Base-by-base conservation (phyloP, 768 basidiomycete genomes). In the Gloeostereum incarnatum region DNA sequence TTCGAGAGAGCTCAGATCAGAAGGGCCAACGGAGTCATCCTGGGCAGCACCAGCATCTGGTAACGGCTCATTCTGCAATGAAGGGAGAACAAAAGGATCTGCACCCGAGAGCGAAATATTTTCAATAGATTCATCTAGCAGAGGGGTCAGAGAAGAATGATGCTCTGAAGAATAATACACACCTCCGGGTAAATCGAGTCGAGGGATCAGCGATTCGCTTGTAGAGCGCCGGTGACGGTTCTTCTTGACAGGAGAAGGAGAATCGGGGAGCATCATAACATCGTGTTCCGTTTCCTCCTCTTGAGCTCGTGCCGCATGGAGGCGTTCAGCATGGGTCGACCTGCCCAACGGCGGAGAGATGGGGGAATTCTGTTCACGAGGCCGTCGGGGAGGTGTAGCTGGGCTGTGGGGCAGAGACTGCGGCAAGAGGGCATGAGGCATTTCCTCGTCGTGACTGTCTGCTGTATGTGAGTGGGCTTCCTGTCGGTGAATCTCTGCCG, bases 201-300 rank as follows among this genome's bases (percentile, higher is more conserved):
- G 36, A 9, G 52, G 45, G 21, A 48, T 54, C 32, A 44, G 40
- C 7, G 27, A 31, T 33, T 6, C 32, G 35, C 6, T 31, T 16
- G 20, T 30, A 16, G 24, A 40, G 45, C 9, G 47, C 38, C 43
- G 62, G 66, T 11, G n/a, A n/a, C 61, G 19, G 16, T 16, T 34
- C n/a, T 25, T 25, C 31, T 41, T 41, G 5, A 41, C 53, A 1
- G 69, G 70, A 13, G 66, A 70, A 5, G 72, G 72, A 3, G 70
- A 72, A 1, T 69, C 68, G 20, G 72, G 71, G 8, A 71, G 55
- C 58, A 65, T 63, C 22, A 54, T 53, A 11, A 68, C 52, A 38
- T 70, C 67, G 33, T 53, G 50, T 11, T 66, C 69, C 5, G 60
- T 51, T 20, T 63, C 58, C 5, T 49, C 51, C 2, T 38, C 23